These are phyloP conservation scores for Fusarium nisikadoi DNA, from an alignment of 2,329 filamentous ascomycete species.

Conservation along the genomic window DNA sequence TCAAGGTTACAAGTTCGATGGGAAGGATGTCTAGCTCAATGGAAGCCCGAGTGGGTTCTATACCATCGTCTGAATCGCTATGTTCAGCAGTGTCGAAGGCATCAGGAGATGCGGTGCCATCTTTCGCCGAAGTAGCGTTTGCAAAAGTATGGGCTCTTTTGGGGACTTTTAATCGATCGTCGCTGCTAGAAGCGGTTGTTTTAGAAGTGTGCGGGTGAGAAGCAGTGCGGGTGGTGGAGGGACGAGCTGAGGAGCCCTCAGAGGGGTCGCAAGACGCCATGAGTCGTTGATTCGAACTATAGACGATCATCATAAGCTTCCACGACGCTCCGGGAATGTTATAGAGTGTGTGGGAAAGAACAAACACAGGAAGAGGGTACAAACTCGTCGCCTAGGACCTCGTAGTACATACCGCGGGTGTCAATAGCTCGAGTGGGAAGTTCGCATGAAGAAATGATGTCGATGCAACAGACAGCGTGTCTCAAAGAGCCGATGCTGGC, in stretches of 20 bases:
- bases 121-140: conserved; percentile 48
- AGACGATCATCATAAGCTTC: conserved; percentile 46
- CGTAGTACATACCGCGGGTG: conserved; percentile 32
- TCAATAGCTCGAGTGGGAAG: conserved; percentile 22
- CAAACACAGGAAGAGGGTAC: background rate
- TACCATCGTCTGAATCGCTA: conserved; percentile 56
- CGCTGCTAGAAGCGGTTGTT: conserved; percentile 41
- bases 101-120: conserved; percentile 52
- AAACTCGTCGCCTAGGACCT: conserved; percentile 7
- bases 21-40: conserved; percentile 89
- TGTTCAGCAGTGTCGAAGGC: conserved; percentile 61
- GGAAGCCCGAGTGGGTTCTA: conserved; percentile 63
- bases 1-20: conserved; percentile 90
- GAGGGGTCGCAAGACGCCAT: conserved; percentile 50
- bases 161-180: conserved; percentile 48
- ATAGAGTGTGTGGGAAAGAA: background rate
- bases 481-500: conserved; percentile 33
- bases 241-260: conserved; percentile 46
- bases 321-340: background rate
- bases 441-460: conserved; percentile 27
- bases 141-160: conserved; percentile 61
- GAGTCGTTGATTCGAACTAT: conserved; percentile 41
- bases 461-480: conserved; percentile 43
- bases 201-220: conserved; percentile 44
- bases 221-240: conserved; percentile 45